Conservation (phyloP, 495 filamentous ascomycete genomes). For the Hypoxylon perforatum region DNA sequence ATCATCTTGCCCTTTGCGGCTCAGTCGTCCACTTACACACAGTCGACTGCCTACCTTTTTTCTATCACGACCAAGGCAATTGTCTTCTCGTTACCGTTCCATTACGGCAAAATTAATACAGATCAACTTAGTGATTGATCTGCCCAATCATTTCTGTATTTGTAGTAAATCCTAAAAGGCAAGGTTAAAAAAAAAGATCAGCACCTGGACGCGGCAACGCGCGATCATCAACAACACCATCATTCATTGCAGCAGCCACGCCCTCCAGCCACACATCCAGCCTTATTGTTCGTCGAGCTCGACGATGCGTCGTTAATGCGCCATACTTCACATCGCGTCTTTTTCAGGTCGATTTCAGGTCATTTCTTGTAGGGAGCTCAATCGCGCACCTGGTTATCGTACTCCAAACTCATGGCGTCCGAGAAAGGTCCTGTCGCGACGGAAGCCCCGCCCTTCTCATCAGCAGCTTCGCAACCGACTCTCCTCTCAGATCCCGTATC, state of each 20-base stretch:
- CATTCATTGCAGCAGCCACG: slow-evolving; percentile 54
- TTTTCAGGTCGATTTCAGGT: slow-evolving; percentile 28
- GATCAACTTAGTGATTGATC: slow-evolving; percentile 1
- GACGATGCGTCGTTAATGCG: slow-evolving; percentile 56
- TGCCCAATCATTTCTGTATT: slow-evolving; percentile 9
- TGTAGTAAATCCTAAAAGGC: slow-evolving; percentile 9
- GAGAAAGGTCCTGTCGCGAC: slow-evolving; percentile 58
- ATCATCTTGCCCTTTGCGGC: slow-evolving; percentile 48
- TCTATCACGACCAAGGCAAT: slow-evolving; percentile 29
- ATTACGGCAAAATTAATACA: not conserved
- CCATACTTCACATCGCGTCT: slow-evolving; percentile 44
- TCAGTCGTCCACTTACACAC: slow-evolving; percentile 50
- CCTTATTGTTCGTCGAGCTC: slow-evolving; percentile 46
- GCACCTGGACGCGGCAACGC: slow-evolving; percentile 34
- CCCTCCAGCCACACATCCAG: slow-evolving; percentile 63
- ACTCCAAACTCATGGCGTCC: slow-evolving; percentile 53
- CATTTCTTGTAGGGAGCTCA: slow-evolving; percentile 34
- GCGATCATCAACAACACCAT: slow-evolving; percentile 47
- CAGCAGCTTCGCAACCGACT: slow-evolving; percentile 46
- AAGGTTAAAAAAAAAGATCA: slow-evolving; percentile 22
- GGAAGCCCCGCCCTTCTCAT: slow-evolving; percentile 54
- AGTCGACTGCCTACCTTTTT: slow-evolving; percentile 26
- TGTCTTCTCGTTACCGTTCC: slow-evolving; percentile 4
- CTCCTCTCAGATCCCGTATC: slow-evolving; percentile 42
- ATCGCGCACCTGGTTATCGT: slow-evolving; percentile 32